Conservation (phyloP, 176 grass and related monocot species). For the Leersia perrieri region DNA sequence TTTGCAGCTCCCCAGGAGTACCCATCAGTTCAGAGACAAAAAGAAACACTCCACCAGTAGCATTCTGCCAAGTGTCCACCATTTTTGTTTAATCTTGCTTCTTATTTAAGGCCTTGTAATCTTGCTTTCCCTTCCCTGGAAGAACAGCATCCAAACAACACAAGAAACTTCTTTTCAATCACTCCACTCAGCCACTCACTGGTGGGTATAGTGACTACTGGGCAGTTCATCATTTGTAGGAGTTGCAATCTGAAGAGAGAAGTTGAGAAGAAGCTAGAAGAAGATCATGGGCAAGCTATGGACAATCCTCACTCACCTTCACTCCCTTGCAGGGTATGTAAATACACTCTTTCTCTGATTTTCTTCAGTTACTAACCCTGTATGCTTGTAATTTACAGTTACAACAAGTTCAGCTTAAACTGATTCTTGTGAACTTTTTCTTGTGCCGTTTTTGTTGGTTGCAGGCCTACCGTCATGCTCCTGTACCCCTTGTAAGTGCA, state of each 20-base stretch:
- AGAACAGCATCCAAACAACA: conserved; percentile 23
- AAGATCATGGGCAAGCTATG: conserved; percentile 55
- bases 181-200: too few relatives aligned
- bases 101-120: conserved; percentile 3
- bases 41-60: neutral
- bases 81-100: neutral
- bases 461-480: conserved; percentile 74
- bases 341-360: neutral
- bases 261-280: neutral
- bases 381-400: too few relatives aligned
- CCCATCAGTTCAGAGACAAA: neutral
- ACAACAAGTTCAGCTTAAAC: neutral
- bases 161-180: neutral
- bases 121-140: neutral
- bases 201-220: neutral
- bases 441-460: neutral
- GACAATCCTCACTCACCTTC: conserved; percentile 65
- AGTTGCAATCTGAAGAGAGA: conserved; percentile 4
- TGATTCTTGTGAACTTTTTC: neutral
- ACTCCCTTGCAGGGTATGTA: conserved; percentile 69
- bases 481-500: conserved; percentile 74
- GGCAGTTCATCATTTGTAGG: neutral
- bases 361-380: neutral
- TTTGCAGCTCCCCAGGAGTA: neutral
- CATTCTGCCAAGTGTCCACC: conserved; percentile 16